Evolutionary conservation across 345 rosid genomes (phyloP), one percentile per base, ranked within the genome.

Genomic region (Eutrema japonicum): DNA sequence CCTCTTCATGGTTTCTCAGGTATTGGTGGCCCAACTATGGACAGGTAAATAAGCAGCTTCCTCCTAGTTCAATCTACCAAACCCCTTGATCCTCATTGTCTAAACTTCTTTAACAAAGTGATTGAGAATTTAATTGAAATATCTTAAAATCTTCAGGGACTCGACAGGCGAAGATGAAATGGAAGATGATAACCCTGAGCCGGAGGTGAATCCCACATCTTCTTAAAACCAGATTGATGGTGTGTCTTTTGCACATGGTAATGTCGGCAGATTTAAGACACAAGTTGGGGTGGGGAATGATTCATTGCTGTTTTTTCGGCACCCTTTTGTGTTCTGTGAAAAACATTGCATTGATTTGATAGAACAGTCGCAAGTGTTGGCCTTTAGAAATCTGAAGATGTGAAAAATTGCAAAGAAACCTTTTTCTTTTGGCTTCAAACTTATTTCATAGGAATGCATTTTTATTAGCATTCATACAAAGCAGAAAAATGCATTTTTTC

Each of bases 151-250:
- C 62, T 33, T 22, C 71, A 73, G 74, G 74, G 73, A 69, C 48
- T 73, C 78, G 2, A 81, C 83, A 8, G 79, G 57, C 52, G 79
- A 64, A 13, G 84, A 82, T 74, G 85, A 79, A 52, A 80, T 82
- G 83, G 83, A 82, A 11, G 86, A 79, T 30, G 80, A 79, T 69
- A 79, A 70, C 65, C 50, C 73, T 29, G 87, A 76, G 73, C 42
- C 68, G 7, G 73, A 58, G 6, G 82, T 64, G 30, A 72, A 75
- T 59, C 77, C 78, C 35, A 72, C 66, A 22, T 52, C 78, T 14
- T 68, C 67, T 57, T 85, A 81, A 82, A 57, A 64, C 40, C 32
- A 29, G 33, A 49, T 68, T 27, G 27, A 60, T 52, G 43, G 52
- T 42, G 55, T 57, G 10, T 41, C 53, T 14, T 66, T 56, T 57